Conservation (phyloP, 2,329 filamentous ascomycete species). For the Pseudocercospora musae region DNA sequence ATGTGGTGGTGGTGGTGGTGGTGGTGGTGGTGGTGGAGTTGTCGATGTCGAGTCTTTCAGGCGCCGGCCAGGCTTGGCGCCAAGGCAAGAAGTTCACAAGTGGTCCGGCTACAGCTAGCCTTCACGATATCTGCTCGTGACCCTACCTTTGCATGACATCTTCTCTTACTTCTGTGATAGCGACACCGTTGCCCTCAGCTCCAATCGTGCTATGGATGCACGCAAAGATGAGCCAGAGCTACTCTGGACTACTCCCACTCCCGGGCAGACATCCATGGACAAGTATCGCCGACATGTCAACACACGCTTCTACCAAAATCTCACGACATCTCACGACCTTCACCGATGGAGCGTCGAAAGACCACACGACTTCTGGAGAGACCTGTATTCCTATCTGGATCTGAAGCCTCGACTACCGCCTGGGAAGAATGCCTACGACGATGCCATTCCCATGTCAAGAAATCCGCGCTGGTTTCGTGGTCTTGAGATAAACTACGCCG, state of each 20-base stretch:
- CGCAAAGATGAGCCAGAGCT: slow-evolving; percentile 11
- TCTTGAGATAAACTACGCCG: slow-evolving; percentile 40
- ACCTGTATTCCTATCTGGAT: slow-evolving; percentile 40
- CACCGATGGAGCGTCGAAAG: slow-evolving; percentile 41
- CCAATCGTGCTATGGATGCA: not conserved
- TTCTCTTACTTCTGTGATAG: too few relatives aligned
- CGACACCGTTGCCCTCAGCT: too few relatives aligned
- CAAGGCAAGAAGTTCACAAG: not conserved
- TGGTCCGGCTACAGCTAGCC: not conserved
- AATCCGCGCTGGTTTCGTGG: slow-evolving; percentile 42
- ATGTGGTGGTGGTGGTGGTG: too few relatives aligned
- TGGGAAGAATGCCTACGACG: slow-evolving; percentile 38
- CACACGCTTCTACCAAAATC: slow-evolving; percentile 22
- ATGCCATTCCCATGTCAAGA: slow-evolving; percentile 36
- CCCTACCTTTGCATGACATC: not conserved
- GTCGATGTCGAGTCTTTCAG: not conserved
- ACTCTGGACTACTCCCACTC: slow-evolving; percentile 27
- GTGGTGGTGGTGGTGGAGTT: not conserved
- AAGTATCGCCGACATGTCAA: slow-evolving; percentile 34
- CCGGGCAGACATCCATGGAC: slow-evolving; percentile 30
- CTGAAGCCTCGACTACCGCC: slow-evolving; percentile 37
- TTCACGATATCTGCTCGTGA: not conserved
- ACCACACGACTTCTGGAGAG: slow-evolving; percentile 45
- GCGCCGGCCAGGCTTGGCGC: not conserved
- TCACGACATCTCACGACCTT: slow-evolving; percentile 36